These are phyloP conservation scores for Aspergillus viridinutans DNA, from an alignment of 2,329 filamentous ascomycete species.

Conservation along the genomic window DNA sequence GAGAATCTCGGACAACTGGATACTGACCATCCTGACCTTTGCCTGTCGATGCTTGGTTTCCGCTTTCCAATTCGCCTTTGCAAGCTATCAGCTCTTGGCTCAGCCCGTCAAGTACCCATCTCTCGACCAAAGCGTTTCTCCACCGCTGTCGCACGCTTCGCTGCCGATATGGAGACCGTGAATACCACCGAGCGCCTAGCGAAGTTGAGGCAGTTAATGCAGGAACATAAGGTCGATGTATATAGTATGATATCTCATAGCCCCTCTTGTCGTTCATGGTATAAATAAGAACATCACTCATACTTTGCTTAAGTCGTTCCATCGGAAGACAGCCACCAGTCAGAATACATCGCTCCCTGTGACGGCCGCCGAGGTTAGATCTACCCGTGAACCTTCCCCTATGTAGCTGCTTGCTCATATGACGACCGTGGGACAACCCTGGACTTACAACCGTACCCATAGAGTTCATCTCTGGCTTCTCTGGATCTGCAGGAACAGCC, in stretches of 20 bases:
- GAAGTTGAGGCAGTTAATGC: constrained; percentile 80
- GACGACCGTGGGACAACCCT: constrained; percentile 2
- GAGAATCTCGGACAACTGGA: constrained; percentile 14
- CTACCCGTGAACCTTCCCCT: constrained; percentile 1
- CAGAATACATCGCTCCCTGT: constrained; percentile 96
- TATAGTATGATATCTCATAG: constrained; percentile 63
- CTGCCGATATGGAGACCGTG: constrained; percentile 68
- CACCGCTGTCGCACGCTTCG: constrained; percentile 30
- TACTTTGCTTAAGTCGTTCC: constrained; percentile 66
- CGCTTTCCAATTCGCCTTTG: constrained; percentile 26
- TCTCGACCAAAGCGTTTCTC: constrained; percentile 36
- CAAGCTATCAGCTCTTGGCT: constrained; percentile 27
- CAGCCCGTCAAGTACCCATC: constrained; percentile 20
- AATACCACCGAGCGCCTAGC: constrained; percentile 73
- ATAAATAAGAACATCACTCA: constrained; percentile 30
- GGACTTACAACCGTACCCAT: constrained; percentile 15
- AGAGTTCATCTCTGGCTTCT: constrained; percentile 90
- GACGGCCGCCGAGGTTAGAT: constrained; percentile 72
- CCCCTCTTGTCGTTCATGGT: constrained; percentile 2
- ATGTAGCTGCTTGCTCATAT: not conserved
- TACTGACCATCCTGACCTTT: constrained; percentile 5
- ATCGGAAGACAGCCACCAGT: constrained; percentile 95
- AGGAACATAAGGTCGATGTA: constrained; percentile 77
- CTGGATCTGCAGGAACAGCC: constrained; percentile 89
- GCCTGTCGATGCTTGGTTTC: constrained; percentile 34